Evolutionary conservation across 192 early-diverging fungal genomes (phyloP), one percentile per base, ranked within the genome.

Genomic region (Coemansia sp.): DNA sequence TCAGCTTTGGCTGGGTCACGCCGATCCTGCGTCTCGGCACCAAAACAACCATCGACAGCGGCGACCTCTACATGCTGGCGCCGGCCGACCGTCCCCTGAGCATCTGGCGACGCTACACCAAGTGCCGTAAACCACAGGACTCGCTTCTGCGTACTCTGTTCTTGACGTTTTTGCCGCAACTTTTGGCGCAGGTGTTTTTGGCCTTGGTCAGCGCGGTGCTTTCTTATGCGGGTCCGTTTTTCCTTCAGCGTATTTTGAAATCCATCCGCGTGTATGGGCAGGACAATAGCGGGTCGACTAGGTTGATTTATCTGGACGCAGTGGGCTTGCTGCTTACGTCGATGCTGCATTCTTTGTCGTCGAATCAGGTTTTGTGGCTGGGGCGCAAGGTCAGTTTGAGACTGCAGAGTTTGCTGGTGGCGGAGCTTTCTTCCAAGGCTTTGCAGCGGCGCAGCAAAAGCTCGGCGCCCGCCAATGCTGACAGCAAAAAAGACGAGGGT

Each of bases 361-460:
- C 82, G 20, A 89, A 90, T 68, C 84, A 86, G 54, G 85, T 85
- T 7, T 79, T 91, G 30, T 89, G 87, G 70, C 86, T 88, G 62
- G 90, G 91, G 48, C 88, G 89, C 36, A 80, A 84, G 14, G 68
- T 91, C 25, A 82, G 84, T 61, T 70, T 93, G 68, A 85, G 86
- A 16, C 67, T 87, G 60, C 83, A 87, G 36, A 72, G 84, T 6
- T 81, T 89, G 51, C 66, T 89, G 34, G 78, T 88, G 3, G 89
- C 84, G 1, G 91, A 93, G 67, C 80, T 93, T 6, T 88, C 89
- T 49, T 74, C 75, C 25, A 89, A 89, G 74, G 85, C 89, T 0
- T 60, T 93, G 10, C 70, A 76, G 29, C 82, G 89, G 2, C 84
- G 85, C 60, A 83, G 88, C 69, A 76, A 67, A 56, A 84, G 84